Percentiles rank a stretch among this genome's conserved stretches.
Evolutionary conservation across 306 rosid species (phyloP).

Genomic region (Carpinus fangiana): DNA sequence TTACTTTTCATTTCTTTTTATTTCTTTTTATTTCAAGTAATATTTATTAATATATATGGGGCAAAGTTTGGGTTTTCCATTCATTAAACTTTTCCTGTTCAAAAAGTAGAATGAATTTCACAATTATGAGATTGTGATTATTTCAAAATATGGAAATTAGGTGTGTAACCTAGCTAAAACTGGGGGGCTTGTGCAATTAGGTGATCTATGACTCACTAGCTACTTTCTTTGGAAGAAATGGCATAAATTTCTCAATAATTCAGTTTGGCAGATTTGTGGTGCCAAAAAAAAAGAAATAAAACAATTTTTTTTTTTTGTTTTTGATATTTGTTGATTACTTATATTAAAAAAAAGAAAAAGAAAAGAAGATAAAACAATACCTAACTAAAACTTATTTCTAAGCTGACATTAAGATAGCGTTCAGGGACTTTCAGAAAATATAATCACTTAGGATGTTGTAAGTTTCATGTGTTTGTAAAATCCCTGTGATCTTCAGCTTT

Average conservation of each 20-base stretch:
- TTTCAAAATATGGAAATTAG: not conserved
- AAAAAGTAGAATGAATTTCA: not conserved
- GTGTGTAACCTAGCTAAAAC: not conserved
- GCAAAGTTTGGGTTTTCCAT: not conserved
- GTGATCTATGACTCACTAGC: not conserved
- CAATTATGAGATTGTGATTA: not conserved
- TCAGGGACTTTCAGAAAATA: not conserved
- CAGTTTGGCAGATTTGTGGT: not conserved
- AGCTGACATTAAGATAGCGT: not conserved
- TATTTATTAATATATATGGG: not conserved
- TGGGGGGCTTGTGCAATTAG: not conserved
- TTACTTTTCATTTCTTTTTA: no score
- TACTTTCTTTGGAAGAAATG: not conserved
- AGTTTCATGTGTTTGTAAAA: slow-evolving; percentile 9
- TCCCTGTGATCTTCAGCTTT: slow-evolving; percentile 1
- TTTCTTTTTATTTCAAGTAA: not conserved
- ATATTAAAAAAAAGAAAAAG: no score
- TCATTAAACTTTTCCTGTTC: not conserved
- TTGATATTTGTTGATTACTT: no score
- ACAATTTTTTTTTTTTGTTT: no score
- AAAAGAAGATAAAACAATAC: not conserved
- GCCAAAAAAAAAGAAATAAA: not conserved
- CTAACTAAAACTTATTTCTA: not conserved
- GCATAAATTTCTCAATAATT: not conserved
- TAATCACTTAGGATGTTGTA: not conserved